phyloP scores from a whole-genome alignment of 2,329 filamentous ascomycete genomes.

The Calonectria montana region DNA sequence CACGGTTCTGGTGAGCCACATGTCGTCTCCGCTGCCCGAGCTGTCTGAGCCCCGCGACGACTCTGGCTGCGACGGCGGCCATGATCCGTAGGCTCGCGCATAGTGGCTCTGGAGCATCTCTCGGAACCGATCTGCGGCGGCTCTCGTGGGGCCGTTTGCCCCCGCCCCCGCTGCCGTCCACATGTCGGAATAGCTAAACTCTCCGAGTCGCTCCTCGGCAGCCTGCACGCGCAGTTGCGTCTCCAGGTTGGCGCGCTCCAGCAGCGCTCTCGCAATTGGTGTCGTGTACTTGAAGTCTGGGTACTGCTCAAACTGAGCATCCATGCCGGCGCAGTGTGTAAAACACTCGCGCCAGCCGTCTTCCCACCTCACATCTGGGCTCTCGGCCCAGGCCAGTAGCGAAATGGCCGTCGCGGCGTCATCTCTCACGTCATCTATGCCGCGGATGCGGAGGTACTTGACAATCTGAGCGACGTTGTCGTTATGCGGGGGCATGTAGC shows the following conservation, averaged over 20 bases:
- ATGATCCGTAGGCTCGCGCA: constrained; percentile 65
- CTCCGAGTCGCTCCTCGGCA: constrained; percentile 69
- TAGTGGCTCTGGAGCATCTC: constrained; percentile 72
- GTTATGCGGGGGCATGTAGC: constrained; percentile 65
- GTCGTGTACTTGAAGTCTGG: constrained; percentile 70
- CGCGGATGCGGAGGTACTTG: constrained; percentile 68
- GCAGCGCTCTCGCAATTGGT: constrained; percentile 70
- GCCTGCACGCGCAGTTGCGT: constrained; percentile 71
- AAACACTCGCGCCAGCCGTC: constrained; percentile 77
- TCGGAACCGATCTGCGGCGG: constrained; percentile 69
- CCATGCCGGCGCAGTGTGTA: constrained; percentile 75
- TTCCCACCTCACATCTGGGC: constrained; percentile 70
- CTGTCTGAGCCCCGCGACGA: constrained; percentile 29
- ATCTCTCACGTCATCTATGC: constrained; percentile 73
- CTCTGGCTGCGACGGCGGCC: constrained; percentile 65
- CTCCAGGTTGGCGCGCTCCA: constrained; percentile 71
- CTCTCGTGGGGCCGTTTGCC: constrained; percentile 57
- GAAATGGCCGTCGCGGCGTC: constrained; percentile 70
- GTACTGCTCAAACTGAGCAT: constrained; percentile 59
- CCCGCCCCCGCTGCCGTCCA: constrained; percentile 65
- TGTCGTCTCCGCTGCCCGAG: constrained; percentile 53
- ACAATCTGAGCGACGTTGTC: constrained; percentile 71
- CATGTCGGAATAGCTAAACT: constrained; percentile 71
- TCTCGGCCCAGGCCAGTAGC: constrained; percentile 74
- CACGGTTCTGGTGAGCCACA: constrained; percentile 72